A percentile compares a stretch with the other conserved stretches of the same genome.
Evolutionary conservation across 441 rosid genomes (phyloP).

Genomic region (Kokia cookei): DNA sequence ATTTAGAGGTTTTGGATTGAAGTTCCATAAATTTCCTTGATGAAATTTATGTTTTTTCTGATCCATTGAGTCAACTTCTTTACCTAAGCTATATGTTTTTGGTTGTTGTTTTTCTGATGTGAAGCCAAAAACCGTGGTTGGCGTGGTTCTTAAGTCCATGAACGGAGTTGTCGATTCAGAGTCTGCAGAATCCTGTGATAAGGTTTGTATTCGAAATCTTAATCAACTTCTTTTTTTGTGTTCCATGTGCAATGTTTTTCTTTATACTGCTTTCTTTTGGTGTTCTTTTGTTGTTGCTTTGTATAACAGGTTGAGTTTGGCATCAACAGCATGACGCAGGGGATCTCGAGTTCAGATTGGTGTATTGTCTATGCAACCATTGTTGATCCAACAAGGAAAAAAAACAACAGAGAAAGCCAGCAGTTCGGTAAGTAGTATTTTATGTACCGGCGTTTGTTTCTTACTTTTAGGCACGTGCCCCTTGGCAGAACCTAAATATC

Average conservation of each 20-base stretch:
- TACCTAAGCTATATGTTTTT: conserved; percentile 15
- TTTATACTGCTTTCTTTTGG: conserved; percentile 23
- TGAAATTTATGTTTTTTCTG: not conserved
- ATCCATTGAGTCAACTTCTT: not conserved
- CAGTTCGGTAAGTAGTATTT: conserved; percentile 41
- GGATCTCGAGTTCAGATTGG: not conserved
- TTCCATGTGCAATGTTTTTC: conserved; percentile 8
- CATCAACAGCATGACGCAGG: conserved; percentile 25
- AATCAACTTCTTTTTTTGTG: not conserved
- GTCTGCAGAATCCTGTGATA: conserved; percentile 27
- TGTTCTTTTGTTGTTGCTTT: not conserved
- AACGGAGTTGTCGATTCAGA: conserved; percentile 24
- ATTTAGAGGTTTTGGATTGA: conserved; percentile 46
- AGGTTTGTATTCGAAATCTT: conserved; percentile 31
- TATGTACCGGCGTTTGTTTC: conserved; percentile 43
- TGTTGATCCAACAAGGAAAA: not conserved
- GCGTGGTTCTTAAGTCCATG: conserved; percentile 16
- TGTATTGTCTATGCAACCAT: not conserved
- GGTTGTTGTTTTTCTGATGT: conserved; percentile 10
- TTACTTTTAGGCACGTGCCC: conserved; percentile 28
- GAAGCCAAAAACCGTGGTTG: conserved; percentile 36
- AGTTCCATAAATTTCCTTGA: conserved; percentile 13
- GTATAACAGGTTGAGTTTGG: conserved; percentile 32
- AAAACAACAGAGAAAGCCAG: conserved; percentile 41
- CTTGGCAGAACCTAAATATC: not conserved